Conservation (phyloP, 1,284 basidiomycete species). For the Afroboletus lepidellus region DNA sequence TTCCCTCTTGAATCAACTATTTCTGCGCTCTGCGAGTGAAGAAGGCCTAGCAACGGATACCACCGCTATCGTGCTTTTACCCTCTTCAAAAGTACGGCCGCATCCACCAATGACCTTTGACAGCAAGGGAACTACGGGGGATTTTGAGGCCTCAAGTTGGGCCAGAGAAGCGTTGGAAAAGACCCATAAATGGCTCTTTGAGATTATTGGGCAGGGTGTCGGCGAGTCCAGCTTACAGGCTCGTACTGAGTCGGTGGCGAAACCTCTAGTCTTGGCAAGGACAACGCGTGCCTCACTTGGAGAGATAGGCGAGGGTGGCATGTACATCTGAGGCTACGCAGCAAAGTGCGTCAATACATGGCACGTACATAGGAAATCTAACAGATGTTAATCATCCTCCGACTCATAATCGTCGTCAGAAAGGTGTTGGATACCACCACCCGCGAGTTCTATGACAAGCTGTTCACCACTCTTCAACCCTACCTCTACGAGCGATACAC, state of each 20-base stretch:
- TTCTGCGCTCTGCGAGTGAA: constrained; percentile 15
- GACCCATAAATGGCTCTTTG: constrained; percentile 39
- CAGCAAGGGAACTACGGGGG: constrained; percentile 30
- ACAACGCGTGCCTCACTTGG: too few relatives aligned
- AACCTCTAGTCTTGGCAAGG: not conserved
- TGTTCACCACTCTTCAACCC: constrained; percentile 64
- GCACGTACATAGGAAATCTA: not conserved
- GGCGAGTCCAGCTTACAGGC: constrained; percentile 10
- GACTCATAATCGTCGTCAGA: constrained; percentile 60
- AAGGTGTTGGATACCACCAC: constrained; percentile 11
- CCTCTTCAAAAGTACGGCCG: constrained; percentile 44
- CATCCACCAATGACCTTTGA: constrained; percentile 41
- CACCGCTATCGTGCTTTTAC: constrained; percentile 45
- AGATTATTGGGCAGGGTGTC: constrained; percentile 26
- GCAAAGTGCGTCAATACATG: too few relatives aligned
- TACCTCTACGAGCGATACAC: constrained; percentile 47
- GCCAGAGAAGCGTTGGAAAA: constrained; percentile 34
- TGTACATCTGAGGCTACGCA: too few relatives aligned
- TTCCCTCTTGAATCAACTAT: constrained; percentile 44
- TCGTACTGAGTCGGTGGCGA: constrained; percentile 1
- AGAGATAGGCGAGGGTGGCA: too few relatives aligned
- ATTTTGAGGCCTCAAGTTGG: constrained; percentile 40
- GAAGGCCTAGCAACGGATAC: constrained; percentile 19
- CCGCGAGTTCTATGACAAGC: constrained; percentile 65
- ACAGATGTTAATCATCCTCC: constrained; percentile 45